Evolutionary conservation across 23 red algal genomes (phyloP).

Genomic region (Gracilariopsis chorda): DNA sequence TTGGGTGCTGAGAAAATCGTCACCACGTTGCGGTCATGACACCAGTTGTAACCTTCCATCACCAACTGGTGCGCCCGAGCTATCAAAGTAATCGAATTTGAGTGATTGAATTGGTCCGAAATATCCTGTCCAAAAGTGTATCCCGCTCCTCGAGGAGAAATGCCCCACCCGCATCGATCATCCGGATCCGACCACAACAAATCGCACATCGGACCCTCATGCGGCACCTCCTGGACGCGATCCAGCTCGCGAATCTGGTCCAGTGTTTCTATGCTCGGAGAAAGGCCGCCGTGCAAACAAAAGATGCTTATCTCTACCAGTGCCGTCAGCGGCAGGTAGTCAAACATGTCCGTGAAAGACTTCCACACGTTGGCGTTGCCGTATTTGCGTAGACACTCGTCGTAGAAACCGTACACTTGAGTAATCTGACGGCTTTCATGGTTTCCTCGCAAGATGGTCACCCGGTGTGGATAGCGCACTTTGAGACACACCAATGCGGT

Average conservation of each 20-base stretch:
- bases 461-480: conserved; percentile 93
- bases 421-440: conserved; percentile 98
- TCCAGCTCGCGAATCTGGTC: conserved; percentile 98
- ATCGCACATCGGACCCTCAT: conserved; percentile 99
- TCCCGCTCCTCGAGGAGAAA: conserved; percentile 92
- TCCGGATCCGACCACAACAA: conserved; percentile 98
- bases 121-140: conserved; percentile 99
- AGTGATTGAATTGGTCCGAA: conserved; percentile 96
- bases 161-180: conserved; percentile 99
- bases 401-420: conserved; percentile 99
- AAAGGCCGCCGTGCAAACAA: conserved; percentile 96
- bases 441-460: conserved; percentile 98
- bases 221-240: conserved; percentile 98
- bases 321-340: conserved; percentile 96
- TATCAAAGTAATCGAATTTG: conserved; percentile 87
- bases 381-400: conserved; percentile 99
- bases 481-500: conserved; percentile 97
- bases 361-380: conserved; percentile 99
- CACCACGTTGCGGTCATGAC: conserved; percentile 89
- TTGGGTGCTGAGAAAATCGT: conserved; percentile 97
- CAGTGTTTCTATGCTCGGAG: conserved; percentile 93
- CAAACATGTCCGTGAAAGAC: conserved; percentile 99
- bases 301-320: conserved; percentile 96
- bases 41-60: conserved; percentile 99
- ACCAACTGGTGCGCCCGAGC: conserved; percentile 97